Conservation (phyloP, 2,329 filamentous ascomycete species). For the Aspergillus ochraceus region DNA sequence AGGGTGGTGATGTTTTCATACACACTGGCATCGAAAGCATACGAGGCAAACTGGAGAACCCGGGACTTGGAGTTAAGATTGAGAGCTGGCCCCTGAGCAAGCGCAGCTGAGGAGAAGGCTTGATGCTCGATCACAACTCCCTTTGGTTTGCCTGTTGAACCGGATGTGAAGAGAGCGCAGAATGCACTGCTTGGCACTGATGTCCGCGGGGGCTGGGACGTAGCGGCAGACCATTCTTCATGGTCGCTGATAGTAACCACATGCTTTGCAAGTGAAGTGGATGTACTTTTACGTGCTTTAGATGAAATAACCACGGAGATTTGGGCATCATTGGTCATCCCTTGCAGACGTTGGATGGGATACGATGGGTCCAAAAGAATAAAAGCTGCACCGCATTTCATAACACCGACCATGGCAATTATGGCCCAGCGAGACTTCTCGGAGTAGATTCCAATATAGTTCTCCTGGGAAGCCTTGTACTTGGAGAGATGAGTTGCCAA, state of each 20-base stretch:
- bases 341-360: neutral
- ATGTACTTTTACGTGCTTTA: too few species aligned
- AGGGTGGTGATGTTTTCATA: conserved; percentile 12
- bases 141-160: neutral
- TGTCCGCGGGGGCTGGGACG: too few species aligned
- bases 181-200: neutral
- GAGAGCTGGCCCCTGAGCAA: too few species aligned
- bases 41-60: conserved; percentile 13
- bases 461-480: too few species aligned
- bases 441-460: too few species aligned
- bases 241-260: too few species aligned
- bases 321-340: neutral
- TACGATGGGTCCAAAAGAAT: neutral
- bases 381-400: neutral
- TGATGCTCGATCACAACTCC: neutral
- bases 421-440: neutral
- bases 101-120: neutral
- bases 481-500: neutral
- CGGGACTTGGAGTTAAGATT: neutral
- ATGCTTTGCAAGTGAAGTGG: too few species aligned
- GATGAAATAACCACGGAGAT: too few species aligned
- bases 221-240: too few species aligned
- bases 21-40: conserved; percentile 17
- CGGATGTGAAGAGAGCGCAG: neutral
- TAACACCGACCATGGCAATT: neutral